These are phyloP conservation scores for Myxozyma mucilagina DNA, from an alignment of 805 yeast genomes.

Conservation along the genomic window DNA sequence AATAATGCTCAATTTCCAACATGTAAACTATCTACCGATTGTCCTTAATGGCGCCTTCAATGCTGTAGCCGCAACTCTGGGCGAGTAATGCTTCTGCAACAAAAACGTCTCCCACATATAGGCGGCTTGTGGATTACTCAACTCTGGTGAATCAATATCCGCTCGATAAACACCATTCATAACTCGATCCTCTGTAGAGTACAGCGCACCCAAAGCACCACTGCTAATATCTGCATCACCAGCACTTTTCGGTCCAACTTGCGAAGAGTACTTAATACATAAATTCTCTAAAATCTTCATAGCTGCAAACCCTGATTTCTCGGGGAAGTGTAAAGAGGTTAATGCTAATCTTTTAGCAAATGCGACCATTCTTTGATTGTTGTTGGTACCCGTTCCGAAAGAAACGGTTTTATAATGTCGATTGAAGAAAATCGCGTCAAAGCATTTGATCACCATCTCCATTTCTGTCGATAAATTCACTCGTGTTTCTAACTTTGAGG, in stretches of 20 bases:
- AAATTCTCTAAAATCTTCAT: slow-evolving; percentile 78
- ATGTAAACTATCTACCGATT: slow-evolving; percentile 14
- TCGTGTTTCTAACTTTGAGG: slow-evolving; percentile 40
- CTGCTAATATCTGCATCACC: slow-evolving; percentile 8
- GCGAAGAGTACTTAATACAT: slow-evolving; percentile 59
- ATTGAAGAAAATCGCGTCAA: slow-evolving; percentile 80
- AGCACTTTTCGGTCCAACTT: background rate
- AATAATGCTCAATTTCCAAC: background rate
- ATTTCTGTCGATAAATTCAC: slow-evolving; percentile 88
- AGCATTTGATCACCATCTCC: slow-evolving; percentile 72
- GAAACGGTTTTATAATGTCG: slow-evolving; percentile 40
- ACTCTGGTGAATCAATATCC: slow-evolving; percentile 65
- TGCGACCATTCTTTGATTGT: slow-evolving; percentile 57
- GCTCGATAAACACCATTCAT: slow-evolving; percentile 74
- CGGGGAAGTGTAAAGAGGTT: slow-evolving; percentile 74
- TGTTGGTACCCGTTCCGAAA: slow-evolving; percentile 29
- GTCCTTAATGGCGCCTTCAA: slow-evolving; percentile 19
- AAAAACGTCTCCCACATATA: slow-evolving; percentile 85
- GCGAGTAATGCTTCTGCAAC: slow-evolving; percentile 79
- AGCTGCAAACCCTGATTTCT: slow-evolving; percentile 77
- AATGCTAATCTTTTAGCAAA: slow-evolving; percentile 79
- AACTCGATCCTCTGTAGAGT: slow-evolving; percentile 84
- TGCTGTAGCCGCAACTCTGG: slow-evolving; percentile 71
- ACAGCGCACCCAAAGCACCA: slow-evolving; percentile 64
- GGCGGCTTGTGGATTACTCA: slow-evolving; percentile 84